These are phyloP conservation scores for Ophiorrhiza pumila DNA, from an alignment of 257 asterid genomes.

Conservation along the genomic window DNA sequence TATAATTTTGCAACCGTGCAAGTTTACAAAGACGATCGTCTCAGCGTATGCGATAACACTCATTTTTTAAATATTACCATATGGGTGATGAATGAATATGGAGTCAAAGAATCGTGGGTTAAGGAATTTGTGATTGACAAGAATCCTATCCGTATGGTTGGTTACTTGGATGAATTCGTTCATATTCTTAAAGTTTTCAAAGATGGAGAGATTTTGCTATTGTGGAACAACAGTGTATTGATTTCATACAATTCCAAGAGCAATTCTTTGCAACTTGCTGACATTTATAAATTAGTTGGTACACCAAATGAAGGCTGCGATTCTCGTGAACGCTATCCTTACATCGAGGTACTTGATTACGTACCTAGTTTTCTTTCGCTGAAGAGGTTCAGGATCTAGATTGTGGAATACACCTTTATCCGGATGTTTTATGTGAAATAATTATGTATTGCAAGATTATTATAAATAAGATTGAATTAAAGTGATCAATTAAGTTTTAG, in stretches of 20 bases:
- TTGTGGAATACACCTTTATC: conserved; percentile 21
- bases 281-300: background rate
- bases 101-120: no score
- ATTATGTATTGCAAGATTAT: no score
- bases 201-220: conserved; percentile 41
- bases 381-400: conserved; percentile 16
- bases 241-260: conserved; percentile 9
- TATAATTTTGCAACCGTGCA: conserved; percentile 35
- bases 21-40: no score
- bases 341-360: conserved; percentile 40
- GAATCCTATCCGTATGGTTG: conserved; percentile 20
- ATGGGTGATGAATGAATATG: no score
- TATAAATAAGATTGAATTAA: no score
- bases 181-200: conserved; percentile 27
- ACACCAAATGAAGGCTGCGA: background rate
- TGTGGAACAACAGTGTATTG: conserved; percentile 31
- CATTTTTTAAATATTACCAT: no score
- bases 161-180: conserved; percentile 30
- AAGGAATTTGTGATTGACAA: no score
- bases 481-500: no score
- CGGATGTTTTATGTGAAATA: no score
- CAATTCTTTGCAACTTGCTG: background rate
- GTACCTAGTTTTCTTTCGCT: conserved; percentile 36
- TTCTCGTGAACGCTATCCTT: background rate
- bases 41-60: no score